Conservation (phyloP, 345 rosid genomes). For the Luvunga scandens region DNA sequence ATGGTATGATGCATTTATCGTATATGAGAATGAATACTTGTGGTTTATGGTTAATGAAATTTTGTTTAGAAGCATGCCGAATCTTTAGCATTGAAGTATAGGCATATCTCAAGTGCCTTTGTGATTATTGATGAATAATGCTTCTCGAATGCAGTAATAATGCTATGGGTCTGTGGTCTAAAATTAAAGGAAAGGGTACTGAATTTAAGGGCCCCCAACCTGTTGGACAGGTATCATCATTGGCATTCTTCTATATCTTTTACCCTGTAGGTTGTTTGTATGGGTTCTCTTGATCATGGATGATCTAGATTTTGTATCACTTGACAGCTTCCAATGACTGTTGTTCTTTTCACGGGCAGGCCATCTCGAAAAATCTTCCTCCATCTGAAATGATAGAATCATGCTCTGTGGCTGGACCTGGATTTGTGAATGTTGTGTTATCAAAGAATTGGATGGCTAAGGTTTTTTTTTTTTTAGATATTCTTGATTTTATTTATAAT, state of each 20-base stretch:
- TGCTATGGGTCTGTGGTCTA: slow-evolving; percentile 86
- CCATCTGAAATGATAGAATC: slow-evolving; percentile 76
- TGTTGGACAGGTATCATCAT: slow-evolving; percentile 68
- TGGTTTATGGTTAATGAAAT: neutral
- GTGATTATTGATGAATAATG: neutral
- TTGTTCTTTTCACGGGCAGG: slow-evolving; percentile 38
- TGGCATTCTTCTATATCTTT: neutral
- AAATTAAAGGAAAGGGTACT: slow-evolving; percentile 63
- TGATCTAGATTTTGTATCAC: neutral
- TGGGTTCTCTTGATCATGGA: neutral
- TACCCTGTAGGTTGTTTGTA: neutral
- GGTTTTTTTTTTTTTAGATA: slow-evolving; percentile 34
- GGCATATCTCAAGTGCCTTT: neutral
- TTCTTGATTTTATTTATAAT: neutral
- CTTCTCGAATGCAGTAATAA: slow-evolving; percentile 56
- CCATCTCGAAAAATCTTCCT: slow-evolving; percentile 70
- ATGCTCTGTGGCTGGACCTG: slow-evolving; percentile 89
- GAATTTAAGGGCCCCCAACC: slow-evolving; percentile 73
- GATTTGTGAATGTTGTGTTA: slow-evolving; percentile 76
- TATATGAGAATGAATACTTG: neutral
- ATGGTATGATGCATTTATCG: too few relatives aligned
- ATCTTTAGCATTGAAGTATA: slow-evolving; percentile 3
- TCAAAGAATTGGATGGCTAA: slow-evolving; percentile 81
- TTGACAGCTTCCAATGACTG: slow-evolving; percentile 1
- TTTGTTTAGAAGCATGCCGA: neutral